Evolutionary conservation across 73 alveolate species (phyloP).

Genomic region (Blepharisma japonicum): DNA sequence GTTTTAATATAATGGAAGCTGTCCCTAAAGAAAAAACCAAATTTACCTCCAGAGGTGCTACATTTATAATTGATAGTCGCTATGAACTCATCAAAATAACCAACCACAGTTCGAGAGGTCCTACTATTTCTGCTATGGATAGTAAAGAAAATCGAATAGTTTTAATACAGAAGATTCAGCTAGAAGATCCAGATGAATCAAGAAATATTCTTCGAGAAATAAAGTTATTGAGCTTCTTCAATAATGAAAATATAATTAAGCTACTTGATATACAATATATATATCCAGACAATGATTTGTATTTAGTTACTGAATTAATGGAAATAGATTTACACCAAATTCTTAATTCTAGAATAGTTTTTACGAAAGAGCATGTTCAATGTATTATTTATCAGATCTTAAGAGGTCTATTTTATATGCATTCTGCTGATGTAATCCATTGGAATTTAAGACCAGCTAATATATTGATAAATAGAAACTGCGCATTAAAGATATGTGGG

Average conservation of each 20-base stretch:
- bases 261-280: conserved; percentile 57
- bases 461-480: conserved; percentile 37
- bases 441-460: conserved; percentile 57
- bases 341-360: conserved; percentile 54
- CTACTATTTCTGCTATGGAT: conserved; percentile 36
- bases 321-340: conserved; percentile 75
- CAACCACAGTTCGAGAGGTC: conserved; percentile 85
- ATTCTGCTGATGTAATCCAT: conserved; percentile 77
- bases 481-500: conserved; percentile 46
- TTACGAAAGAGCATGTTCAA: conserved; percentile 77
- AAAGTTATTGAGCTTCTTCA: conserved; percentile 67
- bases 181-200: conserved; percentile 80
- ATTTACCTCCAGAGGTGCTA: conserved; percentile 32
- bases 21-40: neutral
- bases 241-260: conserved; percentile 73
- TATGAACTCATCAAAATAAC: conserved; percentile 64
- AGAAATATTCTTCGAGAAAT: conserved; percentile 86
- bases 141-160: neutral
- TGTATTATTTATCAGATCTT: conserved; percentile 65
- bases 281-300: conserved; percentile 77
- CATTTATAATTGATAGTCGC: conserved; percentile 65
- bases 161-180: conserved; percentile 30
- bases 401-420: conserved; percentile 76
- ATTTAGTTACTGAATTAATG: conserved; percentile 72
- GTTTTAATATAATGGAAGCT: neutral